phyloP scores from a whole-genome alignment of 2,329 filamentous ascomycete species.

The Trichoderma aggressivum region DNA sequence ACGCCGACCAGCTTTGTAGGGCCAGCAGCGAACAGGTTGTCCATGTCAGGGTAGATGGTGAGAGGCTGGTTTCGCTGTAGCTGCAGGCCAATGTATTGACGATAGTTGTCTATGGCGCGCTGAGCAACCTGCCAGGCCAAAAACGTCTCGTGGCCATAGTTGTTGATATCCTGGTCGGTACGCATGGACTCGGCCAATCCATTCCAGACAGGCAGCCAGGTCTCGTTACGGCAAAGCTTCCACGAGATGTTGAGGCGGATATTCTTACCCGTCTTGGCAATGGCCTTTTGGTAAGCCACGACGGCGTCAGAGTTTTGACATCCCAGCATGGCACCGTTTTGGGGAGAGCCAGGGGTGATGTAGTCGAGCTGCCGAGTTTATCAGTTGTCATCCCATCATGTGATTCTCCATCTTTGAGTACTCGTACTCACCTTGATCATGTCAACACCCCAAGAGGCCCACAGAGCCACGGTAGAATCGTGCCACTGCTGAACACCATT shows the following conservation, averaged over 20 bases:
- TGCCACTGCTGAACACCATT: conserved; percentile 19
- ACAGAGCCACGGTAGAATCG: conserved; percentile 14
- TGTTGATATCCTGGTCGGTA: conserved; percentile 18
- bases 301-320: conserved; percentile 16
- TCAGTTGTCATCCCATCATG: background rate
- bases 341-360: conserved; percentile 16
- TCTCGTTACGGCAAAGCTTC: conserved; percentile 21
- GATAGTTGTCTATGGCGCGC: conserved; percentile 19
- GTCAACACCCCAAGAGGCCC: conserved; percentile 20
- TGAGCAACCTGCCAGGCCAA: conserved; percentile 17
- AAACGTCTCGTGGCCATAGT: conserved; percentile 18
- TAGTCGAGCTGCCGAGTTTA: conserved; percentile 2
- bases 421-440: conserved; percentile 14
- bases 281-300: conserved; percentile 14
- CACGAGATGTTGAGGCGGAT: conserved; percentile 19
- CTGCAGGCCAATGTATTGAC: conserved; percentile 19
- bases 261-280: conserved; percentile 10
- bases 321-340: conserved; percentile 17
- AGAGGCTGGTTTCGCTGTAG: conserved; percentile 16
- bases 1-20: background rate
- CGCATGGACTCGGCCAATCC: conserved; percentile 16
- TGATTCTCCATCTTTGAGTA: too few species aligned
- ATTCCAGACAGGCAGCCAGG: conserved; percentile 19
- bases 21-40: conserved; percentile 3
- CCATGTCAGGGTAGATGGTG: conserved; percentile 15